Base-by-base conservation (phyloP, 2,329 filamentous ascomycete species). In the Scedosporium boydii region DNA sequence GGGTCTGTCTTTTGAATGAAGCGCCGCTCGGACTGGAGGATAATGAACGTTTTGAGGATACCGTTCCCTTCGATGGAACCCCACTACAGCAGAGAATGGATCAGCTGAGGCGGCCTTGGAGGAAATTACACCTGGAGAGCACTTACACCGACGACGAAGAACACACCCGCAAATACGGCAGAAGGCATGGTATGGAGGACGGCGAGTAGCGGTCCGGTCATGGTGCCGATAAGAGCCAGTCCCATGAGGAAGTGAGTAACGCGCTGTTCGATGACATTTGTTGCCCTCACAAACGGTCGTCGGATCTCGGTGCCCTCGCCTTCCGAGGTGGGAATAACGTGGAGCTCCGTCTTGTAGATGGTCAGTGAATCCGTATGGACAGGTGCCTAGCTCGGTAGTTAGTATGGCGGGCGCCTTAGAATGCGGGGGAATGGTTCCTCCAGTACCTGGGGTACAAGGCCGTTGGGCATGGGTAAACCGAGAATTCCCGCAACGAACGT, bases 101-200 rank as follows among this genome's bases (percentile, higher is more conserved):
- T 59, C 4, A 4, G 18, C 63, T 44, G 41, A 38, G 16, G 4
- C 23, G 4, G 16, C 27, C 27, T 16, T 56, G 14, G 23, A 46
- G 23, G 18, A n/a, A n/a, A n/a, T 23, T 21, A 6, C 10, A 34
- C 3, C 10, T 41, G 7, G 7, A 61, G 71, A 55, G 23, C 7
- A 67, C 79, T 74, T 67, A 79, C 79, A 23, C 82, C 82, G 66
- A 85, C 81, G 27, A 83, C 78, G 70, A 84, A 84, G 74, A 84
- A 85, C 1, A 85, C 76, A 6, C 82, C 82, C 3, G 77, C 78
- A 64, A 85, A 80, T 0, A 84, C 75, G 1, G 78, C 80, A 59
- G 78, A 76, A 0, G 82, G 82, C 66, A 84, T 84, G 1, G 80
- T 78, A 60, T 81, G 77, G 1, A 84, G 69, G 1, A 83, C 80